Evolutionary conservation across 179 eudicot species (phyloP), one percentile per base, ranked within the genome.

Genomic region (Amaranthus tricolor): DNA sequence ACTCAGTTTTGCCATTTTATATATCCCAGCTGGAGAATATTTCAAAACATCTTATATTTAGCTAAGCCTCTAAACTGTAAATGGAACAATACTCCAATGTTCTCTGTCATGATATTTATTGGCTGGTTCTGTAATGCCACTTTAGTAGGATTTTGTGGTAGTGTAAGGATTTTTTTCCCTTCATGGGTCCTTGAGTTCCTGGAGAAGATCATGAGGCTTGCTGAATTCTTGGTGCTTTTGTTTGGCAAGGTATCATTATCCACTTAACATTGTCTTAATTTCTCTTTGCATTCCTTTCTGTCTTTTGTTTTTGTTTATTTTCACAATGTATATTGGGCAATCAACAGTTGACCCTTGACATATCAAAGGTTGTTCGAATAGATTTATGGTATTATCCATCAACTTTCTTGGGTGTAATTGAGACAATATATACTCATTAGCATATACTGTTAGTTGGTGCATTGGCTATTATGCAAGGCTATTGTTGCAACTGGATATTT

Each of bases 221-320:
- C 89, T 85, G 91, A 88, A 78, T 89, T 87, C 89, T 86, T 81
- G 89, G 87, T 88, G 88, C 97, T 88, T 89, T 89, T 87, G 88
- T 86, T 78, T 74, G 84, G 89, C 93, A 86, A 95, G 99, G 95
- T 95, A 95, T 88, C 88, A 71, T 90, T 82, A 86, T 86, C 88
- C 79, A 31, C 81, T 78, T 75, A 82, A 72, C 82, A 76, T 84
- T 77, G 75, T 17, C 76, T 62, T 74, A 59, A 52, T 67, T 31
- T 66, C 64, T 72, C 56, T 66, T 77, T 76, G 68, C 73, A 67
- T 52, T 53, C 76, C 78, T 84, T 62, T 69, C 43, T 70, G 65
- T 74, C 54, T 81, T 82, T 73, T 70, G 75, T 75, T 66, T 50
- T 76, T 82, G 78, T 48, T 78, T 79, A 78, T 70, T 79, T 65